Evolutionary conservation across 2,329 filamentous ascomycete genomes (phyloP), one percentile per base, ranked within the genome.

Genomic region (Ceratocystis diversiconidia): DNA sequence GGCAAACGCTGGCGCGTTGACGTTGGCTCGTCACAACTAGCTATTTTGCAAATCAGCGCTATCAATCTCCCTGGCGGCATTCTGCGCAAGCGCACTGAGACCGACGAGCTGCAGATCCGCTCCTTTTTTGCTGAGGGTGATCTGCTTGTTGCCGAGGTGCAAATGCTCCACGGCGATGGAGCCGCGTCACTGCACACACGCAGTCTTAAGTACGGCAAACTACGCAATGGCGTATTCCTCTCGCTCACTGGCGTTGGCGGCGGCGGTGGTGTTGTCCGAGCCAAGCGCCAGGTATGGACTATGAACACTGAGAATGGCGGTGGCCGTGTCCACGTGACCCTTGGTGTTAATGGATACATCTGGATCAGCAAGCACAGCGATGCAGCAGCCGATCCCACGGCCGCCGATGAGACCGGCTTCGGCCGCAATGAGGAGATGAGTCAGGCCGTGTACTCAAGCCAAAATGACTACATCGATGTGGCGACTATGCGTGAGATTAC

Each of bases 81-180:
- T 69, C 80, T 96, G 71, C 85, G 94, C 67, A 89, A 92, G 73
- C 82, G 94, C 69, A 99, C 94, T 32, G 92, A 92, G 72, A 95
- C 94, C 17, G 94, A 99, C 75, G 94, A 97, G 78, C 81, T 99
- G 71, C 94, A 97, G 76, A 97, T 99, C 75, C 85, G 94, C 62
- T 90, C 86, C n/a, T 99, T 96, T 76, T 97, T 99, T 77, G 86
- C 88, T 65, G 94, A 99, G 76, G 94, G 94, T 12, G 94, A 99
- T 74, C 78, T 99, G 63, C 79, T 99, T 17, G 89, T 97, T 19
- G 94, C 94, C 0, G 94, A 99, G 77, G 94, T 99, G 65, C 94
- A 99, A 80, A 84, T 85, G 70, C 79, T 99, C 65, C 90, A 91
- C 74, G 82, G 85, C 66, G 92, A 97, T 75, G 92, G 92, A 66